Percentiles rank a stretch among this genome's conserved stretches.
These are phyloP conservation scores for Hypsizygus marmoreus DNA, from an alignment of 768 basidiomycete genomes.

Conservation along the genomic window DNA sequence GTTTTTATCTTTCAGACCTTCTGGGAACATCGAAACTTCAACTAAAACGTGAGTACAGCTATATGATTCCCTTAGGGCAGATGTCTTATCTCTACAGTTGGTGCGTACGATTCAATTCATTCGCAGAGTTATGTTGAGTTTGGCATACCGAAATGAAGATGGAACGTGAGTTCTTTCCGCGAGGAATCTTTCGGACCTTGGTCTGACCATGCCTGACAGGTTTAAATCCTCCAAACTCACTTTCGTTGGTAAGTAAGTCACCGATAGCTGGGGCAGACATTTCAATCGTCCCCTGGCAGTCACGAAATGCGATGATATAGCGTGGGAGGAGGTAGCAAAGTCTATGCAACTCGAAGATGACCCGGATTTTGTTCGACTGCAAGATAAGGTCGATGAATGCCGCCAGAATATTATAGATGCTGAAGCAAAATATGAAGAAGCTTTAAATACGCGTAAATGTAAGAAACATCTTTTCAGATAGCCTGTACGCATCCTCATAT, in stretches of 20 bases:
- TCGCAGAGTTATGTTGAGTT: background rate
- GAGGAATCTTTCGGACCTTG: background rate
- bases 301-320: constrained; percentile 7
- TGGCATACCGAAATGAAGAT: no score
- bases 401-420: background rate
- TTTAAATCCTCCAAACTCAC: constrained; percentile 6
- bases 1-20: background rate
- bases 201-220: background rate
- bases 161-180: constrained; percentile 2
- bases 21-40: constrained; percentile 4
- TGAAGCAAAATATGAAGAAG: background rate
- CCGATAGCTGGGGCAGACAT: background rate
- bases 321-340: background rate
- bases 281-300: background rate
- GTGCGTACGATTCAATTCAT: background rate
- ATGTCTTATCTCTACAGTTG: constrained; percentile 1
- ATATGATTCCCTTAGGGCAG: no score
- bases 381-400: background rate
- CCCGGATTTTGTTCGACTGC: background rate
- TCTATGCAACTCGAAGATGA: background rate
- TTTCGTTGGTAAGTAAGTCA: constrained; percentile 6
- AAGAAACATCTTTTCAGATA: background rate
- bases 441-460: background rate
- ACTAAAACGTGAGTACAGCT: constrained; percentile 2
- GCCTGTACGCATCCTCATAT: no score